Evolutionary conservation across 2,329 filamentous ascomycete species (phyloP).

Genomic region (Incumbomyces lentus): DNA sequence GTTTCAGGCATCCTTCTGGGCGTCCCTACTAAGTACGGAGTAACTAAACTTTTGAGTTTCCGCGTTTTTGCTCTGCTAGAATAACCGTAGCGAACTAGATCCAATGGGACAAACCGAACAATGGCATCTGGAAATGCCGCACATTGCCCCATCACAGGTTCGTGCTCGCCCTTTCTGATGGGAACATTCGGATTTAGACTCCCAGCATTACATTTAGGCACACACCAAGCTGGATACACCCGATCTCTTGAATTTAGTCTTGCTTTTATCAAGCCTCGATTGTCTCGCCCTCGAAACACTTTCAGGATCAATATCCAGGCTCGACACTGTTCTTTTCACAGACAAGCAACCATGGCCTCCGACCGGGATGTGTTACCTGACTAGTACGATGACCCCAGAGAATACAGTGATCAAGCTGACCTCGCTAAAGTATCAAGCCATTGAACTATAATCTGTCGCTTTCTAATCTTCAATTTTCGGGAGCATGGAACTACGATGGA

Average conservation of each 20-base stretch:
- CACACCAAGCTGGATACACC: conserved; percentile 1
- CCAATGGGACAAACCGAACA: too few species aligned
- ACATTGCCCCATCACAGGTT: too few species aligned
- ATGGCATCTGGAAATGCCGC: too few species aligned
- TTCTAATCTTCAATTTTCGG: conserved; percentile 61
- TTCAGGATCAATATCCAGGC: conserved; percentile 9
- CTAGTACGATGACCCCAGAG: conserved; percentile 9
- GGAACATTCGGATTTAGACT: conserved; percentile 5
- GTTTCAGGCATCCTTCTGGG: too few species aligned
- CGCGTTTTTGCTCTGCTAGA: too few species aligned
- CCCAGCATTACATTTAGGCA: conserved; percentile 11
- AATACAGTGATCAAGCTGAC: background rate
- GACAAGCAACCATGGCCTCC: conserved; percentile 31
- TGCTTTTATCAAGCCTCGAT: conserved; percentile 7
- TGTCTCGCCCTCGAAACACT: background rate
- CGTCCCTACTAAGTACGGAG: too few species aligned
- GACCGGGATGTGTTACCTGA: conserved; percentile 39
- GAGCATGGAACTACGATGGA: conserved; percentile 73
- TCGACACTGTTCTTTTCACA: conserved; percentile 32
- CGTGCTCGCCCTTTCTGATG: background rate
- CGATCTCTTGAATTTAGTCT: background rate
- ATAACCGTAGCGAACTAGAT: too few species aligned
- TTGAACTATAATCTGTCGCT: conserved; percentile 77
- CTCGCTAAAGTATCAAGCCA: conserved; percentile 56
- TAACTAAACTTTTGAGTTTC: too few species aligned